Base-by-base conservation (phyloP, 257 asterid species). In the Plantago ovata region DNA sequence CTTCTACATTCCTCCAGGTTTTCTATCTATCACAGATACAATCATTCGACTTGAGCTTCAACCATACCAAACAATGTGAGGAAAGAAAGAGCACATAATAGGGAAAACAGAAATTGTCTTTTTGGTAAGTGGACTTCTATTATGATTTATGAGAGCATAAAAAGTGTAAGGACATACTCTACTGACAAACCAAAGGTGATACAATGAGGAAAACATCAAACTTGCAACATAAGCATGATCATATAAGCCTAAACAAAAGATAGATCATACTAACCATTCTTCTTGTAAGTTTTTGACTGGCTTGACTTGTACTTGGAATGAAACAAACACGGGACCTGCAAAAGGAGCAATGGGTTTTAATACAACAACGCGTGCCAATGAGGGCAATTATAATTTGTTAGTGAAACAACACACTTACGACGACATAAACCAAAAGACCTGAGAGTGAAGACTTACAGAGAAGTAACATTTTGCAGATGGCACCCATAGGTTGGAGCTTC, bases 401-500 rank as follows among this genome's bases (percentile, higher is more conserved):
- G 28, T 10, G n/a, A 15, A n/a, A 23, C n/a, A 11, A 12, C 12
- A 20, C 15, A 50, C n/a, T 14, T 11, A 51, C 62, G 63, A 15
- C 44, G 19, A 22, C 13, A 14, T 20, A 22, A 58, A 14, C 32
- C 32, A 20, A 57, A 69, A 63, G 40, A 50, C 22, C 14, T 22
- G 13, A 48, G n/a, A 38, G 10, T 39, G 36, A 20, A 59, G 0
- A 62, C 95, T 79, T 65, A 93, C 97, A 63, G 97, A 93, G 68
- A 89, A 79, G 62, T 72, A 77, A 74, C 99, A 93, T 70, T 84
- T 78, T 0, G 96, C 22, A 21, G 99, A 93, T 10, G 99, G 99
- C 28, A 93, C 95, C 99, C 99, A 93, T 51, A 93, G 63, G 71
- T 93, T 86, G 59, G 99, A 82, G 84, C 99, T 93, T 15, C 99